Conservation (phyloP, 768 basidiomycete species). For the Mycena kentingensis region DNA sequence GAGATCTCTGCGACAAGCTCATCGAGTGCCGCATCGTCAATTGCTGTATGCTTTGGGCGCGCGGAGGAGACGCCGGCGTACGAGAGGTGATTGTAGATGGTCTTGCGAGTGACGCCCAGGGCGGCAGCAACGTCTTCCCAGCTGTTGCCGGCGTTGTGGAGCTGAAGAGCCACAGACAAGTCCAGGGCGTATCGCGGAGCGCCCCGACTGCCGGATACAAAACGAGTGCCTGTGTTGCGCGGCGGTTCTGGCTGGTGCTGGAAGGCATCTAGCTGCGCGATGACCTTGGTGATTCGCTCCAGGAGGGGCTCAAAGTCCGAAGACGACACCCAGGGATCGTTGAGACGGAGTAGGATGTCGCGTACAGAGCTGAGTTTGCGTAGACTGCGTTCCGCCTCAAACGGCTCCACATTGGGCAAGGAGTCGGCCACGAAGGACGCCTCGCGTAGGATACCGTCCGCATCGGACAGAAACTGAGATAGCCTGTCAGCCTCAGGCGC, state of each 20-base stretch:
- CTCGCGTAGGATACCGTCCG: slow-evolving; percentile 12
- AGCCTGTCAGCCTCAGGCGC: too few relatives aligned
- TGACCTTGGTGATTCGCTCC: too few relatives aligned
- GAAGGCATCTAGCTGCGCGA: too few relatives aligned
- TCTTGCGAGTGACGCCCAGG: slow-evolving; percentile 5
- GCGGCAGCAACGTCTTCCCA: slow-evolving; percentile 11
- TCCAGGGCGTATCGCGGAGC: slow-evolving; percentile 1
- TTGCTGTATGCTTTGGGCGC: not conserved
- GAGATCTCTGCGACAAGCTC: not conserved
- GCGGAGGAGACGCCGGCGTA: not conserved
- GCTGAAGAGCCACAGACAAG: not conserved
- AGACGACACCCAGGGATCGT: slow-evolving; percentile 7
- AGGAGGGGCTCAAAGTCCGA: too few relatives aligned
- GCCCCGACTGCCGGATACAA: slow-evolving; percentile 1
- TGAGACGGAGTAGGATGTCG: slow-evolving; percentile 7
- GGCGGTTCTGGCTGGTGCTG: too few relatives aligned
- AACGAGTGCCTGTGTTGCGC: too few relatives aligned
- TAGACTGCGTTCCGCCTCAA: slow-evolving; percentile 11
- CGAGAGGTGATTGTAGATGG: slow-evolving; percentile 9
- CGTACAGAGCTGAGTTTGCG: slow-evolving; percentile 12
- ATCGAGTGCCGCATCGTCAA: not conserved
- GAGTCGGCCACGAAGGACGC: slow-evolving; percentile 20
- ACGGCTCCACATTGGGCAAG: slow-evolving; percentile 21
- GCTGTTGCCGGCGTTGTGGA: slow-evolving; percentile 17
- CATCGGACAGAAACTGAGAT: slow-evolving; percentile 5